Evolutionary conservation across 2,329 filamentous ascomycete species (phyloP), one percentile per base, ranked within the genome.

Genomic region (Acrodontium crateriforme): DNA sequence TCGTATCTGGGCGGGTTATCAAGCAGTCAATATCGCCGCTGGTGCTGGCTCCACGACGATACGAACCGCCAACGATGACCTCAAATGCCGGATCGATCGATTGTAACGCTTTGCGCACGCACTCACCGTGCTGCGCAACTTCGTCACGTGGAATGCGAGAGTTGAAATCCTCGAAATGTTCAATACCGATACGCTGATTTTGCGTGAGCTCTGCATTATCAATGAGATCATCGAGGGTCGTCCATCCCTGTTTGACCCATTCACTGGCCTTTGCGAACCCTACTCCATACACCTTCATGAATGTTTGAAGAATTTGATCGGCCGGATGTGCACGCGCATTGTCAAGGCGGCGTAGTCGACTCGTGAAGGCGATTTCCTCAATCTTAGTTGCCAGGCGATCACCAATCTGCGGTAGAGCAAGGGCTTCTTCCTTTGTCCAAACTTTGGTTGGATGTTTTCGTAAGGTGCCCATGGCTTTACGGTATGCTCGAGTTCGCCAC

Each of bases 11-110:
- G 44, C 77, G 78, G 2, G 81, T 91, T 36, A 94, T 67, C 34
- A 95, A 71, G 21, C 87, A 63, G 50, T 94, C 87, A 31, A 94
- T 78, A 47, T 94, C 87, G 3, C 81, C 74, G 5, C 74, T 89
- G 28, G 67, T 68, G 16, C 65, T 53, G 3, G 80, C 70, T 11
- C 87, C 85, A 16, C 87, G 72, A 14, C 87, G 72, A 49, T 91
- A 94, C 32, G 81, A 91, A 1, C 87, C 87, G 24, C 78, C 75
- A 25, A 92, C 67, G 25, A 83, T 78, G 32, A 82, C 58, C 49
- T 83, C 63, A 31, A 85, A 71, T 0, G 53, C 49, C 0, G 61
- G 49, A 44, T 92, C 80, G 14, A 85, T 60, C 6, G 49, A 46
- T 5, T 58, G 55, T 1, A 82, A 68, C 1, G 68, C 64, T 6